Evolutionary conservation across 2,329 filamentous ascomycete species (phyloP).

Genomic region (Cladosporium sp.): DNA sequence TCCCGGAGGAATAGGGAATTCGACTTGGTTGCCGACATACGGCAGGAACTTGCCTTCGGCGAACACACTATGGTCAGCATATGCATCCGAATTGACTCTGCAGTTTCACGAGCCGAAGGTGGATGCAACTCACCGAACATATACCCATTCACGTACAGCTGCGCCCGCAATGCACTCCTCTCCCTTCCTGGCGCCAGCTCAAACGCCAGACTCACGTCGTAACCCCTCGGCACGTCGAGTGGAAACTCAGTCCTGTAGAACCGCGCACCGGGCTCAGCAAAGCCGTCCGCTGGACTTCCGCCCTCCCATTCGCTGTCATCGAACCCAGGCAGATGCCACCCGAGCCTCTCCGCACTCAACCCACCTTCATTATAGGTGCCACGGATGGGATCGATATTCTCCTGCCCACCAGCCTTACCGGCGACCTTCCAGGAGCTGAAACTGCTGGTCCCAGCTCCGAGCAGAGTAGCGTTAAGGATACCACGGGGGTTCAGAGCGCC

Average conservation of each 20-base stretch:
- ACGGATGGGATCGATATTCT: constrained; percentile 51
- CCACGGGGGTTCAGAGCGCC: constrained; percentile 47
- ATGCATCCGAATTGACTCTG: neutral
- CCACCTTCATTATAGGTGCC: constrained; percentile 56
- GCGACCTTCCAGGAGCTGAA: constrained; percentile 56
- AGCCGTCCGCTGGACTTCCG: constrained; percentile 36
- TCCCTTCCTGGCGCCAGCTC: constrained; percentile 44
- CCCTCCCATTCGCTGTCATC: constrained; percentile 44
- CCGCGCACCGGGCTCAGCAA: constrained; percentile 47
- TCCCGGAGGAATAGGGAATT: constrained; percentile 58
- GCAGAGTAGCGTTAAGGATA: constrained; percentile 49
- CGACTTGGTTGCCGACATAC: constrained; percentile 55
- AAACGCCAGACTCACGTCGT: constrained; percentile 55
- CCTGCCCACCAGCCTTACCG: constrained; percentile 51
- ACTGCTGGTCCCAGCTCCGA: constrained; percentile 29
- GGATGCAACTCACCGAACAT: constrained; percentile 15
- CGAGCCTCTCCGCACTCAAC: constrained; percentile 53
- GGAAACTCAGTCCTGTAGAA: constrained; percentile 52
- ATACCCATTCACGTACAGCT: constrained; percentile 60
- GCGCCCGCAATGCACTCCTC: constrained; percentile 43
- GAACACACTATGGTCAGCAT: constrained; percentile 8
- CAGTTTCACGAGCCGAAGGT: neutral
- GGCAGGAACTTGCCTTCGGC: constrained; percentile 52
- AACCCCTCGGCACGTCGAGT: constrained; percentile 45
- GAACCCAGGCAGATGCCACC: constrained; percentile 56